Conservation (phyloP, 306 rosid genomes). For the Casuarina cunninghamiana region DNA sequence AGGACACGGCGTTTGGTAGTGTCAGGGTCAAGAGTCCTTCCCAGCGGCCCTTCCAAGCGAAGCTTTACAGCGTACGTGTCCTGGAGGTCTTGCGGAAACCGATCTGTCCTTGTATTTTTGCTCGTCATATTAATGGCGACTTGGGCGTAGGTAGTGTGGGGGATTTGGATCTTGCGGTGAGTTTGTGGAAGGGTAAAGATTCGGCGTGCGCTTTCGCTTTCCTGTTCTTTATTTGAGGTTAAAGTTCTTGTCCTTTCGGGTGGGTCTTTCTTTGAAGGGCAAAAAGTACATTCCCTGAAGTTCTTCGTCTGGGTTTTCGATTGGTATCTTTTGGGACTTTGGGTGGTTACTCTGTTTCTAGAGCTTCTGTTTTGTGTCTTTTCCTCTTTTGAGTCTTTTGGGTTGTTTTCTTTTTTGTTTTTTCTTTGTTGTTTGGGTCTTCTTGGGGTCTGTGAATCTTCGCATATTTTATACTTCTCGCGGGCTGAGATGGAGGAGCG, state of each 20-base stretch:
- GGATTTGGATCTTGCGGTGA: too few species aligned
- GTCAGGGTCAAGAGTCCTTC: neutral
- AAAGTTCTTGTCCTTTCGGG: neutral
- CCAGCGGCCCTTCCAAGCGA: constrained; percentile 31
- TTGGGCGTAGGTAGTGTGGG: too few species aligned
- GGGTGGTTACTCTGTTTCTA: neutral
- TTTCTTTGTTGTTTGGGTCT: neutral
- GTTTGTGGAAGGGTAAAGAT: too few species aligned
- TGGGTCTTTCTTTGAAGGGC: neutral
- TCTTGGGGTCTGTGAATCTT: constrained; percentile 1
- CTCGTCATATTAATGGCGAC: too few species aligned
- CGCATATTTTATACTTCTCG: neutral
- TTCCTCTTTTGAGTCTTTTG: neutral
- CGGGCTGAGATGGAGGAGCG: constrained; percentile 68
- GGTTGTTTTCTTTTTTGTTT: neutral
- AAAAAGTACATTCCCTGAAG: too few species aligned
- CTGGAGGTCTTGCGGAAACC: too few species aligned
- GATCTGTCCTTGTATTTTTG: too few species aligned
- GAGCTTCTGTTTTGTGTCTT: neutral
- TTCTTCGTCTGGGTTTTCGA: neutral
- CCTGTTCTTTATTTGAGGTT: neutral
- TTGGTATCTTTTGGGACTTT: constrained; percentile 2
- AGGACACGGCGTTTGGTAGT: neutral
- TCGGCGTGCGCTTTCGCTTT: too few species aligned
- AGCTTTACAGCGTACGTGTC: constrained; percentile 22